phyloP scores from a whole-genome alignment of 768 basidiomycete species.

The Phlebiopsis flavidoalba region DNA sequence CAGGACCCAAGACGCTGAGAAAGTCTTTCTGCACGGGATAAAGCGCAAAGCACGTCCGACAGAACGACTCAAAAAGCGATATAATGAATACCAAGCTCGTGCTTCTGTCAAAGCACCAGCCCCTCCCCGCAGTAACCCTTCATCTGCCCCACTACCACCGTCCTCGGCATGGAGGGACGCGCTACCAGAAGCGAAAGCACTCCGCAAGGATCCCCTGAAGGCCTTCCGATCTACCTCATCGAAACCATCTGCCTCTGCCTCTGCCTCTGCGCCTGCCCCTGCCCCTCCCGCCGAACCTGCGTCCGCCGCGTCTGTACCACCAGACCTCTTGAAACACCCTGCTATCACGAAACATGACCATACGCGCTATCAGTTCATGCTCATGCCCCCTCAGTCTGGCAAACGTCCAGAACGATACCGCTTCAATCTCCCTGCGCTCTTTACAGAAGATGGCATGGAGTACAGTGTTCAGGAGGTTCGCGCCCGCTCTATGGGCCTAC shows the following conservation, averaged over 20 bases:
- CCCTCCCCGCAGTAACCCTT: conserved; percentile 16
- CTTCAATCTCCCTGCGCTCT: conserved; percentile 65
- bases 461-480: conserved; percentile 84
- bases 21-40: conserved; percentile 79
- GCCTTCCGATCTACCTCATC: conserved; percentile 24
- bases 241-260: neutral
- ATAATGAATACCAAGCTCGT: conserved; percentile 69
- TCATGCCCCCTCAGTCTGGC: conserved; percentile 60
- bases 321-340: conserved; percentile 2
- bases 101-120: conserved; percentile 24
- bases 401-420: conserved; percentile 69
- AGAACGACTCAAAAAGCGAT: conserved; percentile 77
- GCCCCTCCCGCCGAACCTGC: conserved; percentile 23
- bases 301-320: conserved; percentile 10
- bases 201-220: conserved; percentile 33
- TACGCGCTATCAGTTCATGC: conserved; percentile 65
- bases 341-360: conserved; percentile 20
- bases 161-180: conserved; percentile 17
- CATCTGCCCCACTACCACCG: conserved; percentile 1
- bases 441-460: conserved; percentile 73
- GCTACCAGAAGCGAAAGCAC: conserved; percentile 17
- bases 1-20: conserved; percentile 8
- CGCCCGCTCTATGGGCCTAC: conserved; percentile 74
- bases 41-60: conserved; percentile 75
- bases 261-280: conserved; percentile 3